These are phyloP conservation scores for Evansstolkia leycettana DNA, from an alignment of 495 filamentous ascomycete genomes.

Conservation along the genomic window DNA sequence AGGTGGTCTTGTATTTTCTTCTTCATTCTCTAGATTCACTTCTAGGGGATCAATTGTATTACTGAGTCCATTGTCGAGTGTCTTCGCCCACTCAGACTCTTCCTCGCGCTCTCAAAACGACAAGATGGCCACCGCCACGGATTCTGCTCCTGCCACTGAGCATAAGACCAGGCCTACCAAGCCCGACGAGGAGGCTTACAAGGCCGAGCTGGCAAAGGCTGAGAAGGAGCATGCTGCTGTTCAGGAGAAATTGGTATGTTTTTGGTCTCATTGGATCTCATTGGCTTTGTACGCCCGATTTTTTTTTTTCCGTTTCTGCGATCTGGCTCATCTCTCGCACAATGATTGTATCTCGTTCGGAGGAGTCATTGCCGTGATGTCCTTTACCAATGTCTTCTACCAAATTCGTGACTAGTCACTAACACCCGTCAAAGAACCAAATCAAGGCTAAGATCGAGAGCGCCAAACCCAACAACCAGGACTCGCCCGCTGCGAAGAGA, in stretches of 20 bases:
- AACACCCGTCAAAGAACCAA: constrained; percentile 46
- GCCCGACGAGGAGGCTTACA: constrained; percentile 40
- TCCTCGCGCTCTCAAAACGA: constrained; percentile 2
- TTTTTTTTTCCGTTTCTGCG: background rate
- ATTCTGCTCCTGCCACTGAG: constrained; percentile 31
- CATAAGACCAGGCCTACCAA: constrained; percentile 38
- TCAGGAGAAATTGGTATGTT: constrained; percentile 66
- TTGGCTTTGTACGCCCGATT: too few species aligned
- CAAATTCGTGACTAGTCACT: constrained; percentile 5
- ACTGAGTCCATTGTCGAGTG: constrained; percentile 3
- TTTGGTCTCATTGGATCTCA: too few species aligned
- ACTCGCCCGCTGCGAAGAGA: constrained; percentile 58
- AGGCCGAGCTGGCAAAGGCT: constrained; percentile 58
- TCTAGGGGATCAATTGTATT: constrained; percentile 1
- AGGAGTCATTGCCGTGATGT: background rate
- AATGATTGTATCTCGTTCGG: too few species aligned
- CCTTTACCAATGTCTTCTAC: too few species aligned
- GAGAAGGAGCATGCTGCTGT: constrained; percentile 71
- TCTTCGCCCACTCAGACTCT: constrained; percentile 3
- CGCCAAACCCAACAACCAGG: constrained; percentile 62
- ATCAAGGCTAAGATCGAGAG: constrained; percentile 75
- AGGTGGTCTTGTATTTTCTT: background rate
- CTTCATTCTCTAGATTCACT: constrained; percentile 21
- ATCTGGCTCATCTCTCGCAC: background rate
- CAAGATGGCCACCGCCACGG: constrained; percentile 26